phyloP scores from a whole-genome alignment of 2,329 filamentous ascomycete genomes.

The Alternaria novae-zelandiae region DNA sequence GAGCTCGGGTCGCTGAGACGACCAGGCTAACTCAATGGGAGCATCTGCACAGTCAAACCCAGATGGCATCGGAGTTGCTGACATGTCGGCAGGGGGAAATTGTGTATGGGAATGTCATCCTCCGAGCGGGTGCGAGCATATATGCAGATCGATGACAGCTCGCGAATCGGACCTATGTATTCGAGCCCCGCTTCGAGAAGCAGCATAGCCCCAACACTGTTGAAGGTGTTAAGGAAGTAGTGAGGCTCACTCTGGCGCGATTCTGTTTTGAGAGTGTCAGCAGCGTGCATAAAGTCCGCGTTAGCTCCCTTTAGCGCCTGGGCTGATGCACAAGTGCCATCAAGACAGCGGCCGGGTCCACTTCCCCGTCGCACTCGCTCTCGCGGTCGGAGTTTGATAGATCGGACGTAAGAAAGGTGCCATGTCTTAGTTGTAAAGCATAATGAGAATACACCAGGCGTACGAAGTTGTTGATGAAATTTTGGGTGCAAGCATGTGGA shows the following conservation, averaged over 20 bases:
- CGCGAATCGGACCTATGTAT: background rate
- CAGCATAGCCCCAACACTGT: background rate
- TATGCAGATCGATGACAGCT: slow-evolving; percentile 4
- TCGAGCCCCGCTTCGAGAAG: background rate
- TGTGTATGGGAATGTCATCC: background rate
- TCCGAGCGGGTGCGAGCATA: background rate
- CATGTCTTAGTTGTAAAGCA: background rate
- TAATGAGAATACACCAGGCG: background rate
- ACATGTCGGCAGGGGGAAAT: background rate
- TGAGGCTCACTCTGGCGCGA: background rate
- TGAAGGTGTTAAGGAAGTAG: background rate
- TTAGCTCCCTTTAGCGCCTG: background rate
- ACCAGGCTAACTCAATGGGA: slow-evolving; percentile 13
- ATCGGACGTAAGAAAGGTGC: background rate
- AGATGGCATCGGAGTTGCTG: background rate
- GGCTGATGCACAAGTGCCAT: background rate
- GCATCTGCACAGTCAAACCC: background rate
- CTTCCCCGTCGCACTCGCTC: background rate
- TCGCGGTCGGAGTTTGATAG: background rate
- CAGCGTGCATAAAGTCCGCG: slow-evolving; percentile 7
- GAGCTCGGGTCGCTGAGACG: slow-evolving; percentile 15
- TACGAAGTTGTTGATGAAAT: background rate
- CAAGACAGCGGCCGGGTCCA: background rate
- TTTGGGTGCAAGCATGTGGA: background rate
- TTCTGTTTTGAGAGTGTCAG: slow-evolving; percentile 2